Base-by-base conservation (phyloP, 345 rosid genomes). In the Hypericum androsaemum region DNA sequence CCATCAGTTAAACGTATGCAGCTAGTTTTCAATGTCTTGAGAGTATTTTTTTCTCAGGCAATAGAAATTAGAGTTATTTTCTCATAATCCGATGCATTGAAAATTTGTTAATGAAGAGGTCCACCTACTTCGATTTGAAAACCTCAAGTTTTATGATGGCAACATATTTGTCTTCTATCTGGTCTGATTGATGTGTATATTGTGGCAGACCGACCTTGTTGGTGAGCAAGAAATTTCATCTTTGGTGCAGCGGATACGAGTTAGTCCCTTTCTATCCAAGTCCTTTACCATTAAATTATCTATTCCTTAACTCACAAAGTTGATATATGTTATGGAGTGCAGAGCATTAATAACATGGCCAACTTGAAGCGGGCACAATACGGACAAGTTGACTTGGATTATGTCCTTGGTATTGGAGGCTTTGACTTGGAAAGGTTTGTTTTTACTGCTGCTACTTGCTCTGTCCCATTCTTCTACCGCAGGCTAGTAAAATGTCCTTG, bases 351-450 rank as follows among this genome's bases (percentile, higher is more conserved):
- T 59, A 56, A 71, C 46, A 79, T 87, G 92, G 95, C 98, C 64
- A 68, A 72, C 66, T 57, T 87, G 79, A 84, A 77, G 58, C 71
- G 60, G 44, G 84, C 98, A 47, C 74, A 78, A 61, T 87, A 69
- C 64, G 96, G 98, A 63, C 78, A 87, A 52, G 94, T 87, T 69
- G 87, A 90, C 81, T 72, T 87, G 79, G 96, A 84, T 58, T 87
- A 84, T 74, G 96, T 87, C 73, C 95, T 90, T 74, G 95, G 98
- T 46, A 81, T 90, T 72, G 92, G 98, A 54, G 98, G 98, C 70
- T 90, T 87, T 76, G 96, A 90, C 77, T 69, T 90, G 60, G 98
- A 84, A 71, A 82, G 98, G 96, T 90, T 59, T 56, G 50, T 39
- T 69, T 70, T 52, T 50, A 32, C 45, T 22, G 32, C 32, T 22